phyloP scores from a whole-genome alignment of 768 basidiomycete genomes.

The Podaxis pistillaris region DNA sequence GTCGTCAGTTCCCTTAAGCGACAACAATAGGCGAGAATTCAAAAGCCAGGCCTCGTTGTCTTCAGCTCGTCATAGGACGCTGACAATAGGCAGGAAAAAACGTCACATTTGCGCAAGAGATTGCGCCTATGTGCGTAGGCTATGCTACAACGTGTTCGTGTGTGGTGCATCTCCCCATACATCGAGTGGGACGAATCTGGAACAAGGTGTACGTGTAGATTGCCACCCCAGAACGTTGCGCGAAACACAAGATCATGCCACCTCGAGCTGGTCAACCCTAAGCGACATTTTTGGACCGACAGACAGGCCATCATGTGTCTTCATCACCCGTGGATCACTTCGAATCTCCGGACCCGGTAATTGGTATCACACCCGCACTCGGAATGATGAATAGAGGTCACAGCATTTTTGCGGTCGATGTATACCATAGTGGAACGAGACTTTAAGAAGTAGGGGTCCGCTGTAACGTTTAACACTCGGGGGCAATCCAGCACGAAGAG shows the following conservation, averaged over 20 bases:
- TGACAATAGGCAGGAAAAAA: background rate
- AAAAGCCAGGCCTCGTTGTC: background rate
- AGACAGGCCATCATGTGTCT: conserved; percentile 1
- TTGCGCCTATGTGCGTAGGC: background rate
- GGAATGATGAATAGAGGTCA: background rate
- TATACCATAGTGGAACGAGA: background rate
- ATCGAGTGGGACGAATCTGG: background rate
- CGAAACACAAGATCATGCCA: background rate
- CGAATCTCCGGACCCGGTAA: conserved; percentile 2
- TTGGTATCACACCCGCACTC: background rate
- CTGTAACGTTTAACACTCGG: background rate
- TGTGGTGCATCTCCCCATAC: background rate
- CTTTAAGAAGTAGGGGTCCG: background rate
- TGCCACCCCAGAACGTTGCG: conserved; percentile 13
- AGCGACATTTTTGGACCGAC: conserved; percentile 7
- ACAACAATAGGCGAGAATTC: background rate
- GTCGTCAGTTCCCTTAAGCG: background rate
- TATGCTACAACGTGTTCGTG: background rate
- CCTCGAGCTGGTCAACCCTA: background rate
- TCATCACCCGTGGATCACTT: background rate
- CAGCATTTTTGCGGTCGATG: background rate
- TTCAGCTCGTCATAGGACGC: background rate
- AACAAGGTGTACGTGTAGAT: background rate
- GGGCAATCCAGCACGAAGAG: background rate
- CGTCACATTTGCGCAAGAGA: background rate